Conservation (phyloP, 1,284 basidiomycete species). For the Rhodotorula sp. region DNA sequence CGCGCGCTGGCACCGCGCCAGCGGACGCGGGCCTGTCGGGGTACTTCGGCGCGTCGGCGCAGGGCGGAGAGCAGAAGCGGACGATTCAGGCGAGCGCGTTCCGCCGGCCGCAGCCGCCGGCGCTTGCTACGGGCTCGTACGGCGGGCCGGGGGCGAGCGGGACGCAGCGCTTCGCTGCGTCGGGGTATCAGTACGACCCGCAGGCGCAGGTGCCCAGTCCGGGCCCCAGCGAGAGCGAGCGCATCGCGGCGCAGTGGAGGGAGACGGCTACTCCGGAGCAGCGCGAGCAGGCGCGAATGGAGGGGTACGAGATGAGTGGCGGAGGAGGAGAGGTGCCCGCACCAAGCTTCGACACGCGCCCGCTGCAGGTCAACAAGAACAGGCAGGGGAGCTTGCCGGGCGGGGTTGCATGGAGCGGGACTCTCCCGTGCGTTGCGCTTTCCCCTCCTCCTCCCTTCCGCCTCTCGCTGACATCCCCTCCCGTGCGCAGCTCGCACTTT, state of each 20-base stretch:
- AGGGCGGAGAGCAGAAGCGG: slow-evolving; percentile 11
- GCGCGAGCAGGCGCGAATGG: not conserved
- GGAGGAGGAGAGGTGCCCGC: not conserved
- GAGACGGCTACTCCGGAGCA: not conserved
- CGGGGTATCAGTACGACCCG: slow-evolving; percentile 15
- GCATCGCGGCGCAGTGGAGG: slow-evolving; percentile 18
- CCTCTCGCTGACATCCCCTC: not conserved
- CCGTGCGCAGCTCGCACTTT: not conserved
- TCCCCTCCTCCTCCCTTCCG: too few species aligned
- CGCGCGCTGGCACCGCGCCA: not conserved
- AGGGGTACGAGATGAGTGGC: not conserved
- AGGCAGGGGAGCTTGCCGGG: not conserved
- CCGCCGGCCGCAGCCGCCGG: slow-evolving; percentile 7
- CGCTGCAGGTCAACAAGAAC: slow-evolving; percentile 27
- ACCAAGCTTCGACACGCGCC: slow-evolving; percentile 27
- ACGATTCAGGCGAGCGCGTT: slow-evolving; percentile 36
- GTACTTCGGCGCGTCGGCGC: slow-evolving; percentile 6
- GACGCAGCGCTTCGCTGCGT: slow-evolving; percentile 13
- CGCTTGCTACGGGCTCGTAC: not conserved
- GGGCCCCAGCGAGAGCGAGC: slow-evolving; percentile 16
- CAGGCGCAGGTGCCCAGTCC: not conserved
- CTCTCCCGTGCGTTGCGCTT: slow-evolving; percentile 14
- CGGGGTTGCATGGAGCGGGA: slow-evolving; percentile 9
- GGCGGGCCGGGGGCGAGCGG: not conserved
- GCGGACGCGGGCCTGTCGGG: slow-evolving; percentile 14